A percentile compares a stretch with the other conserved stretches of the same genome.
These are phyloP conservation scores for Moelleriella libera DNA, from an alignment of 2,329 filamentous ascomycete genomes.

Conservation along the genomic window DNA sequence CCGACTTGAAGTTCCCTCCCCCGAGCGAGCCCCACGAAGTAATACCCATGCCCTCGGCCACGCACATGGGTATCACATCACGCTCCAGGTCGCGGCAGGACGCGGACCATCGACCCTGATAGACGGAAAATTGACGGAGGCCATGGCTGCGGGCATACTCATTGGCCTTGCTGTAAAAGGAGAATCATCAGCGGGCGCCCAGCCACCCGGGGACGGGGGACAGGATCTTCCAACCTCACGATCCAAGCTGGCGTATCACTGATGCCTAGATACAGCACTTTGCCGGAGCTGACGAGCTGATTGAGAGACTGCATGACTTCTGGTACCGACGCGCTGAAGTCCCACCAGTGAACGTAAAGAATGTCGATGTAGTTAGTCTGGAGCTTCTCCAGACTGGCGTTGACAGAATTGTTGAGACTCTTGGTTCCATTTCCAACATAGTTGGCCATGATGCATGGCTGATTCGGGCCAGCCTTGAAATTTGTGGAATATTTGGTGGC, in stretches of 20 bases:
- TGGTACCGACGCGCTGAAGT: conserved; percentile 49
- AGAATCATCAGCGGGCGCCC: not conserved
- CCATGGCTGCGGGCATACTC: conserved; percentile 57
- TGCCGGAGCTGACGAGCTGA: conserved; percentile 41
- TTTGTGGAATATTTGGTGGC: conserved; percentile 56
- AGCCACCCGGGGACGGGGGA: not conserved
- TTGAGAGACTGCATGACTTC: conserved; percentile 59
- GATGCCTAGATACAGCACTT: conserved; percentile 52
- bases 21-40: conserved; percentile 45
- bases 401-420: conserved; percentile 39
- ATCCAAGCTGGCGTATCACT: conserved; percentile 59
- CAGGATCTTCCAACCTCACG: conserved; percentile 24
- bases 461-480: conserved; percentile 29
- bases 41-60: conserved; percentile 33
- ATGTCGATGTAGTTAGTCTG: conserved; percentile 58
- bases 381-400: conserved; percentile 43
- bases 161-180: conserved; percentile 38
- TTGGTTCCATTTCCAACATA: conserved; percentile 47
- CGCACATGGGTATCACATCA: conserved; percentile 29
- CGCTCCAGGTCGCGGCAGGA: conserved; percentile 24
- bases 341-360: conserved; percentile 53
- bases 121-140: conserved; percentile 51
- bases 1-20: conserved; percentile 29
- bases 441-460: conserved; percentile 33
- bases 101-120: conserved; percentile 27